Percentiles rank a stretch among this genome's conserved stretches.
These are phyloP conservation scores for Taphrina communis DNA, from an alignment of 1,139 yeast genomes.

Conservation along the genomic window DNA sequence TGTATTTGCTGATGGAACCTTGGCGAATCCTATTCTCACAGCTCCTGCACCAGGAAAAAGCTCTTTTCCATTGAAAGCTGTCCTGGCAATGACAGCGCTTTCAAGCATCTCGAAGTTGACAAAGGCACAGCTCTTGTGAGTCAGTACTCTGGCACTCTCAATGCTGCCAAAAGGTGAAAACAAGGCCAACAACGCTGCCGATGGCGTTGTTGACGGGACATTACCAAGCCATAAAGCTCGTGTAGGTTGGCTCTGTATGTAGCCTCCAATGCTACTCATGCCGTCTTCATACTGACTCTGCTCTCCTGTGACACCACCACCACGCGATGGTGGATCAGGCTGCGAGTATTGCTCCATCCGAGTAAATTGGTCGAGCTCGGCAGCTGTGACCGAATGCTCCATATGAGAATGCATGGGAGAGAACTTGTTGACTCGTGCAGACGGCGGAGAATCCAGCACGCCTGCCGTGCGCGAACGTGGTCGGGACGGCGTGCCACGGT, in stretches of 20 bases:
- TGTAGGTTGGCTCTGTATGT: conserved; percentile 58
- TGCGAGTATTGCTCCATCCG: conserved; percentile 3
- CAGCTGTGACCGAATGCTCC: conserved; percentile 39
- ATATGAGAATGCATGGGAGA: conserved; percentile 36
- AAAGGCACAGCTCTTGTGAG: conserved; percentile 64
- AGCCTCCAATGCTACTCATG: conserved; percentile 19
- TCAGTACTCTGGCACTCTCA: conserved; percentile 63
- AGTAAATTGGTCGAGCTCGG: conserved; percentile 17
- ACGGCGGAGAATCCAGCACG: conserved; percentile 39
- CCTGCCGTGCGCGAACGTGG: conserved; percentile 42
- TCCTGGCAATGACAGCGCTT: conserved; percentile 77
- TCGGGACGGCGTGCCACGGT: conserved; percentile 43
- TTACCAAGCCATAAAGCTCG: conserved; percentile 77
- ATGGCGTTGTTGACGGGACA: conserved; percentile 62
- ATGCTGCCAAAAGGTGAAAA: conserved; percentile 63
- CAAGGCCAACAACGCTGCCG: conserved; percentile 57
- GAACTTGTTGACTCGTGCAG: conserved; percentile 39
- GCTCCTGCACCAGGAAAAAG: conserved; percentile 69
- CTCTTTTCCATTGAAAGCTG: conserved; percentile 78
- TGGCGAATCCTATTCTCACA: conserved; percentile 55
- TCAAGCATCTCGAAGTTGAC: conserved; percentile 76
- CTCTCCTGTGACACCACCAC: background rate
- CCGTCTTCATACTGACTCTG: conserved; percentile 4
- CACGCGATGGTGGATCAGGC: background rate
- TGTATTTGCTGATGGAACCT: conserved; percentile 45